Conservation (phyloP, 129 eudicot species). For the Scalesia atractyloides region DNA sequence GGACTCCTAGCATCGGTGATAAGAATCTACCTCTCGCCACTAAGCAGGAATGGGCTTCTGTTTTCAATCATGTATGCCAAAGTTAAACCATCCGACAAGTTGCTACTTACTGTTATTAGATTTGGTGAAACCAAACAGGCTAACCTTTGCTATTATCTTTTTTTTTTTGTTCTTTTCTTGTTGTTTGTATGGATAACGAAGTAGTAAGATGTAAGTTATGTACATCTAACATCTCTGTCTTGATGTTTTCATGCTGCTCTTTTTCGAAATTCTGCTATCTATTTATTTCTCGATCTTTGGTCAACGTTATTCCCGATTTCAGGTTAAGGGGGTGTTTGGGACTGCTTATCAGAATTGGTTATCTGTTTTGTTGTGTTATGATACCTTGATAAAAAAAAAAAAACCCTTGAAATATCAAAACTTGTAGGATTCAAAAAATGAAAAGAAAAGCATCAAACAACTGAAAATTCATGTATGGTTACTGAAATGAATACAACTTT, state of each 20-base stretch:
- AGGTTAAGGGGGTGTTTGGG: too few relatives aligned
- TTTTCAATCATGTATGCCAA: constrained; percentile 37
- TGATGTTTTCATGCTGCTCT: background rate
- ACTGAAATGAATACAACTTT: too few relatives aligned
- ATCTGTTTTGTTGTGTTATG: too few relatives aligned
- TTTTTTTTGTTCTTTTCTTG: background rate
- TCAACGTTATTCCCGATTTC: too few relatives aligned
- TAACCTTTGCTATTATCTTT: background rate
- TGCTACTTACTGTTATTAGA: background rate
- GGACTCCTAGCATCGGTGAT: constrained; percentile 46
- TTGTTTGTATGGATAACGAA: constrained; percentile 20
- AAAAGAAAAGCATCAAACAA: too few relatives aligned
- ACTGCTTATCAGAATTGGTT: too few relatives aligned
- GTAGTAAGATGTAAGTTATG: constrained; percentile 12
- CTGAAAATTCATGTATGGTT: too few relatives aligned
- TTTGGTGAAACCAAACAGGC: background rate
- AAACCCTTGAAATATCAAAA: too few relatives aligned
- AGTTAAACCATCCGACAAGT: background rate
- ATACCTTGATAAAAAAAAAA: too few relatives aligned
- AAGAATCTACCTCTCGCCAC: constrained; percentile 30
- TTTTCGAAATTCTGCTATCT: too few relatives aligned
- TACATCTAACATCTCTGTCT: background rate
- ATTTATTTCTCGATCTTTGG: too few relatives aligned
- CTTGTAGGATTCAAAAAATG: too few relatives aligned
- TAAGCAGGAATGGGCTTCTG: constrained; percentile 49